Evolutionary conservation across 177 flowering plant species (phyloP), one percentile per base, ranked within the genome.

Genomic region (Vitis hybrid): DNA sequence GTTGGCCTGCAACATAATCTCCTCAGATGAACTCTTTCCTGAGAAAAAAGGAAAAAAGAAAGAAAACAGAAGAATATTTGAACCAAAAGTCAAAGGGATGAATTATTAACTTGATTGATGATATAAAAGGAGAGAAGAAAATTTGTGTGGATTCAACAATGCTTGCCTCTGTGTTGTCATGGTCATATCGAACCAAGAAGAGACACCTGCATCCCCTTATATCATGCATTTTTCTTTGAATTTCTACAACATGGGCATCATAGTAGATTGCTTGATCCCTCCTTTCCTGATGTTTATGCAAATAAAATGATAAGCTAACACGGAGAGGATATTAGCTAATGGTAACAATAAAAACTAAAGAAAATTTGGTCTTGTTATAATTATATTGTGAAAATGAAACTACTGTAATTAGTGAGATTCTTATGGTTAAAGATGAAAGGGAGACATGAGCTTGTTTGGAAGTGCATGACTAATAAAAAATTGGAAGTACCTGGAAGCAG

Each of bases 1-100:
- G 68, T 61, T 15, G 79, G 84, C 66, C 76, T 74, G 65, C 78
- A 56, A 71, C 87, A 85, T 18, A 85, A 32, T 77, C 88, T 82
- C 73, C 84, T 83, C 77, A 85, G 72, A 2, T 77, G 80, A 64
- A 87, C 86, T 59, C 68, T 82, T 69, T 85, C 88, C 88, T 85
- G 84, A 23, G 19, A 30, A 58, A 6, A 6, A 18, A 68, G 6
- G 5, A 17, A 58, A 11, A 58, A 11, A 49, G 1, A 23, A 40
- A 18, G 12, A 15, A 10, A 66, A 30, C 11, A 40, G 56, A 52
- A 14, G 14, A 21, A 23, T 2, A 2, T 5, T 48, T 52, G 17
- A 49, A 49, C 23, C 1, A 64, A 45, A 40, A 57, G 26, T 17
- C 5, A 15, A 57, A 9, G 26, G 19, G 17, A 13, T 14, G 17